Evolutionary conservation across 2,329 filamentous ascomycete genomes (phyloP), one percentile per base, ranked within the genome.

Genomic region (Falciphora oryzae): DNA sequence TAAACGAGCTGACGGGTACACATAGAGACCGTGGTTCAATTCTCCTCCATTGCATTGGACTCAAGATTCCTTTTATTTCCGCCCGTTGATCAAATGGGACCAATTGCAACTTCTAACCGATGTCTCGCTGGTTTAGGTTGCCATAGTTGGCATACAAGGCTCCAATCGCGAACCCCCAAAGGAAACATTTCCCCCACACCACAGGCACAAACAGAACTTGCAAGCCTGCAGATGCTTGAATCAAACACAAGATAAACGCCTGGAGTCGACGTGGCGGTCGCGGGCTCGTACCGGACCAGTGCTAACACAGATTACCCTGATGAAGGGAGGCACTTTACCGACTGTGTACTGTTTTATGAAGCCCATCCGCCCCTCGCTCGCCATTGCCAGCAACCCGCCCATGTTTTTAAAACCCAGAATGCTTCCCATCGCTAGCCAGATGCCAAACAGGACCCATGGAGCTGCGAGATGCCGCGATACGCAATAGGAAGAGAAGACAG

Each of bases 371-470:
- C 32, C 32, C n/a, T 53, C 44, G n/a, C 22, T 53, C 44, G 44
- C 7, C 44, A 25, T 53, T 53, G 44, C 44, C 44, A 53, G 16
- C 35, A 44, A 29, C 38, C 60, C 60, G 29, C 60, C 60, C 60
- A 56, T 62, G 60, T 62, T 62, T 61, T 62, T 53, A 53, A n/a
- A 53, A 53, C 44, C 44, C 22, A 53, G 44, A 53, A 53, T 53
- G 44, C 44, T 62, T 62, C 29, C 60, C 50, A 50, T 58, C 60
- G 60, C 38, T 62, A 62, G 60, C 60, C 60, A 62, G 44, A 62
- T 62, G 60, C 60, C 60, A 18, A 56, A 62, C 60, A 62, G 44
- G 22, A n/a, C 44, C 32, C 44, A 25, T 53, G 44, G 44, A 53
- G 44, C 44, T 53, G 44, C 18, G 44, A 53, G 44, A 53, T 53